A percentile compares a stretch with the other conserved stretches of the same genome.
These are phyloP conservation scores for Fusarium nygamai DNA, from an alignment of 2,329 filamentous ascomycete genomes.

Conservation along the genomic window DNA sequence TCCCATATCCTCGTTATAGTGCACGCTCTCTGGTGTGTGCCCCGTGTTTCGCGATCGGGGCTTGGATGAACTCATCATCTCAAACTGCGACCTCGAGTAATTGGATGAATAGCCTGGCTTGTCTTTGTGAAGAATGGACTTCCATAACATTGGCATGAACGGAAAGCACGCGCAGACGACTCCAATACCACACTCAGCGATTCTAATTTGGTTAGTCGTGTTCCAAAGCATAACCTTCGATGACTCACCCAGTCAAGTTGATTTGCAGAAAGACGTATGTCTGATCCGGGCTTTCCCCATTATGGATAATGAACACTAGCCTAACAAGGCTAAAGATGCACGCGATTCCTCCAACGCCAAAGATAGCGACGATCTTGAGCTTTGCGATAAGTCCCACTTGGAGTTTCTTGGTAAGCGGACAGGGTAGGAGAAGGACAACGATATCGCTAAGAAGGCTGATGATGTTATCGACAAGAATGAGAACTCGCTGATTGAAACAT, in stretches of 20 bases:
- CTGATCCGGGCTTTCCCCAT: slow-evolving; percentile 22
- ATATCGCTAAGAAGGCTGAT: slow-evolving; percentile 27
- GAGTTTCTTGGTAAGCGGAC: slow-evolving; percentile 24
- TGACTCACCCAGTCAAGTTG: slow-evolving; percentile 21
- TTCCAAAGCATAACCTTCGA: rapidly evolving
- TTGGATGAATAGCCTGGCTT: slow-evolving; percentile 25
- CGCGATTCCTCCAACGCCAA: slow-evolving; percentile 18
- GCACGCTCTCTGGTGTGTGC: background rate
- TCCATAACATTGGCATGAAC: slow-evolving; percentile 32
- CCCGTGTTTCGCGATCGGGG: slow-evolving; percentile 3
- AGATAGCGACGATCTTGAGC: slow-evolving; percentile 23
- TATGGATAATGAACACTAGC: slow-evolving; percentile 20
- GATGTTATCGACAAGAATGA: slow-evolving; percentile 24
- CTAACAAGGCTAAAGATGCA: slow-evolving; percentile 24
- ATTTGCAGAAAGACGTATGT: slow-evolving; percentile 29
- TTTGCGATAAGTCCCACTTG: slow-evolving; percentile 22
- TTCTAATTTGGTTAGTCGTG: background rate
- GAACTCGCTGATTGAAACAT: slow-evolving; percentile 22
- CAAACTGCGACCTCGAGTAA: slow-evolving; percentile 20
- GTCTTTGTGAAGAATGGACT: slow-evolving; percentile 25
- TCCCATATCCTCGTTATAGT: background rate
- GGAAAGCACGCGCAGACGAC: slow-evolving; percentile 30
- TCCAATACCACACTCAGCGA: slow-evolving; percentile 27
- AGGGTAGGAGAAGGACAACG: slow-evolving; percentile 12
- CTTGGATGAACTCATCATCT: slow-evolving; percentile 24